A percentile compares a stretch with the other conserved stretches of the same genome.
These are phyloP conservation scores for Macrophomina pseudophaseolina DNA, from an alignment of 2,329 filamentous ascomycete species.

Conservation along the genomic window DNA sequence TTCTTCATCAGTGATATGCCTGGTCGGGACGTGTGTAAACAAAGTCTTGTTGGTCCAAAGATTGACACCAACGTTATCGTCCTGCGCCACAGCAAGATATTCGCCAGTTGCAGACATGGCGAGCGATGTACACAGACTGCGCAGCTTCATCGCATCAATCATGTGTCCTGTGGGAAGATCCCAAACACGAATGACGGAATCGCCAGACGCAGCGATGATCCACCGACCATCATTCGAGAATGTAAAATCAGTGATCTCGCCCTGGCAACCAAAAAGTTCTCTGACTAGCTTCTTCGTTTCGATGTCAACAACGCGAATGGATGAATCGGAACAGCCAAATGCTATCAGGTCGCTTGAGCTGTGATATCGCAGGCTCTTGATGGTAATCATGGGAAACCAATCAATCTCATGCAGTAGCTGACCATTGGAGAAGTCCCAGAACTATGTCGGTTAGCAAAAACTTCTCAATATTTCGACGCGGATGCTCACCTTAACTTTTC, in stretches of 20 bases:
- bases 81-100: slow-evolving; percentile 87
- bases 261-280: slow-evolving; percentile 79
- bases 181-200: slow-evolving; percentile 84
- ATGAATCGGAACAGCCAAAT: slow-evolving; percentile 85
- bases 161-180: slow-evolving; percentile 94
- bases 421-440: slow-evolving; percentile 94
- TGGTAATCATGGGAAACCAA: slow-evolving; percentile 77
- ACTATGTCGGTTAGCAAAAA: slow-evolving; percentile 51
- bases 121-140: slow-evolving; percentile 78
- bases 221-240: slow-evolving; percentile 95
- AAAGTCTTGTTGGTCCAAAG: slow-evolving; percentile 95
- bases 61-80: slow-evolving; percentile 83
- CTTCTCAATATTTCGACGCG: not conserved
- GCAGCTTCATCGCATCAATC: slow-evolving; percentile 86
- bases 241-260: slow-evolving; percentile 46
- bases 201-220: slow-evolving; percentile 86
- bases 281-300: slow-evolving; percentile 89
- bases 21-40: slow-evolving; percentile 85
- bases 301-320: slow-evolving; percentile 86
- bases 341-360: slow-evolving; percentile 83
- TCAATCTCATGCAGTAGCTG: slow-evolving; percentile 79
- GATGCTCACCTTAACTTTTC: slow-evolving; percentile 73
- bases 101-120: slow-evolving; percentile 91
- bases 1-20: slow-evolving; percentile 79
- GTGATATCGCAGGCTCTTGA: slow-evolving; percentile 81